Percentiles rank a stretch among this genome's conserved stretches.
These are phyloP conservation scores for Salinomyces thailandicus DNA, from an alignment of 2,329 filamentous ascomycete genomes.

Conservation along the genomic window DNA sequence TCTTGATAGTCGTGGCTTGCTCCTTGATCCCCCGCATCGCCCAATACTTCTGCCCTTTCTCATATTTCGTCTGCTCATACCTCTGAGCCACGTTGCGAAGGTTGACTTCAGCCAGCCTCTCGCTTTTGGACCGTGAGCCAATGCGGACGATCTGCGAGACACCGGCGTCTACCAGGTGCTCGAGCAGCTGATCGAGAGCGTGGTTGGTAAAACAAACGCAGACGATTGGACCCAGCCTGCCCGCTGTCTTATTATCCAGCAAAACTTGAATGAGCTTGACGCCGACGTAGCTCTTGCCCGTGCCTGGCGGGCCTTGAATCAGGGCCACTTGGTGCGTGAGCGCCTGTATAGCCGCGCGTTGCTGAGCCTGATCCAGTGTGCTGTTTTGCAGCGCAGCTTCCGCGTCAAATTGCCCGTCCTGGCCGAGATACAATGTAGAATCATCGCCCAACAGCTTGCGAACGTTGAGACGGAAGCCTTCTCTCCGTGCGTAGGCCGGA, in stretches of 20 bases:
- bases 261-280: constrained; percentile 51
- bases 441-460: constrained; percentile 18
- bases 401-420: constrained; percentile 40
- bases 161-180: constrained; percentile 44
- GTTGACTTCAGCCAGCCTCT: constrained; percentile 41
- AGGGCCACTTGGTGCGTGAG: constrained; percentile 46
- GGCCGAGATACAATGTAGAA: constrained; percentile 20
- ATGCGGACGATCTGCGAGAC: constrained; percentile 43
- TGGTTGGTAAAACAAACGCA: constrained; percentile 48
- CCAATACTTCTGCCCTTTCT: constrained; percentile 27
- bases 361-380: constrained; percentile 45
- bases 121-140: constrained; percentile 48
- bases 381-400: constrained; percentile 28
- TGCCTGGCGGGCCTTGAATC: constrained; percentile 66
- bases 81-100: constrained; percentile 32
- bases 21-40: constrained; percentile 12
- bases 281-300: constrained; percentile 66
- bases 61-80: constrained; percentile 30
- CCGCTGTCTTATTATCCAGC: constrained; percentile 32
- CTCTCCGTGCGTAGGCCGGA: constrained; percentile 12
- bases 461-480: constrained; percentile 18
- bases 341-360: constrained; percentile 44
- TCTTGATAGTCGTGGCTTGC: constrained; percentile 11
- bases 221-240: constrained; percentile 45
- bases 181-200: constrained; percentile 48